A percentile compares a stretch with the other conserved stretches of the same genome.
Evolutionary conservation across 1,139 yeast species (phyloP).

Genomic region (Scheffersomyces titani): DNA sequence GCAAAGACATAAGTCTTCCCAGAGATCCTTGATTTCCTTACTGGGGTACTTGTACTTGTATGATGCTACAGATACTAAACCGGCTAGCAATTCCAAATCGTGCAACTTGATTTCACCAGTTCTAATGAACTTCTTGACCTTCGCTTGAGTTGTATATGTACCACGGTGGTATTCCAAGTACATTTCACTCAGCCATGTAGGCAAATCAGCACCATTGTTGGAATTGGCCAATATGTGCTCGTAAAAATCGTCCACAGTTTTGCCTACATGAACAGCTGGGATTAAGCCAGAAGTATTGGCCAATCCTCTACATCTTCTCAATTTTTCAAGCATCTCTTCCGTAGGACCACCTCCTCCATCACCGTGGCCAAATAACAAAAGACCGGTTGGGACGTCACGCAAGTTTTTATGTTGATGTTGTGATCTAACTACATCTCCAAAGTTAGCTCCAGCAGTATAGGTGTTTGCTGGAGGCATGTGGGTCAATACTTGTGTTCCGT

Average conservation of each 20-base stretch:
- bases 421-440: constrained; percentile 87
- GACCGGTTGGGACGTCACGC: constrained; percentile 76
- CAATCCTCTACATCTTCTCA: constrained; percentile 87
- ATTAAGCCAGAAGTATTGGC: constrained; percentile 77
- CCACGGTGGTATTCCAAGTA: constrained; percentile 97
- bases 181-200: constrained; percentile 91
- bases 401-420: constrained; percentile 79
- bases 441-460: constrained; percentile 88
- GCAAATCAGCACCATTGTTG: constrained; percentile 64
- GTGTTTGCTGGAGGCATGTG: constrained; percentile 99
- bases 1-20: constrained; percentile 89
- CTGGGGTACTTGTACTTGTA: constrained; percentile 68
- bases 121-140: constrained; percentile 79
- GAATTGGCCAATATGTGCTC: constrained; percentile 64
- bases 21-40: constrained; percentile 62
- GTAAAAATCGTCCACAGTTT: constrained; percentile 77
- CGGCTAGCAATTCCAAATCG: constrained; percentile 82
- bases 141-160: constrained; percentile 92
- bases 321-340: constrained; percentile 87
- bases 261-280: constrained; percentile 80
- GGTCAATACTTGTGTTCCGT: constrained; percentile 87
- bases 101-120: constrained; percentile 75
- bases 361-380: constrained; percentile 87
- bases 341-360: constrained; percentile 99
- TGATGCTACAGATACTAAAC: constrained; percentile 62